phyloP scores from a whole-genome alignment of 2,329 filamentous ascomycete genomes.

The Plectosphaerella sp. region DNA sequence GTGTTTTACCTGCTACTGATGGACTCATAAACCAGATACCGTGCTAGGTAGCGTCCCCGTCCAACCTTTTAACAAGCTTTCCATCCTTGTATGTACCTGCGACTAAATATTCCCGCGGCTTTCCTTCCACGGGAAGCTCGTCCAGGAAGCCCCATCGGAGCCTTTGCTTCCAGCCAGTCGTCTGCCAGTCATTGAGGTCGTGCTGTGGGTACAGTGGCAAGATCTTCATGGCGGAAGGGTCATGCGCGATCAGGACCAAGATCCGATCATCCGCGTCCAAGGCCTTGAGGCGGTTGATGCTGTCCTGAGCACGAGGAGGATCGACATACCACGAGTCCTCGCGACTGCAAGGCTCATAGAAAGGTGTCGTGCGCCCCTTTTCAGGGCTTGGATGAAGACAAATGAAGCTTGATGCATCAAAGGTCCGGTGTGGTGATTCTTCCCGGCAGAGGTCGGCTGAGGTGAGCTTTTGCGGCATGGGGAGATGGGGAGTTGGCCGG shows the following conservation, averaged over 20 bases:
- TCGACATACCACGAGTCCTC: conserved; percentile 12
- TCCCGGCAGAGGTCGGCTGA: background rate
- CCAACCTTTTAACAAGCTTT: conserved; percentile 3
- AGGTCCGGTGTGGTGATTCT: background rate
- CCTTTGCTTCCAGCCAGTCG: conserved; percentile 1
- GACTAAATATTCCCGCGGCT: conserved; percentile 2
- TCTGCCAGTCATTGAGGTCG: conserved; percentile 2
- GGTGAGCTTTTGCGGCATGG: conserved; percentile 7
- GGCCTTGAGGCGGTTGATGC: conserved; percentile 4
- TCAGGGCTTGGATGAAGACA: background rate
- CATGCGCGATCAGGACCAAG: conserved; percentile 12
- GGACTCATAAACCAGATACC: background rate
- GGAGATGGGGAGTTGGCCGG: conserved; percentile 25
- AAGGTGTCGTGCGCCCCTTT: background rate
- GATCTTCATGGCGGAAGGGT: conserved; percentile 7
- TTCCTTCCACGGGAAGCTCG: conserved; percentile 2
- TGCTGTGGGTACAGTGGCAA: conserved; percentile 1
- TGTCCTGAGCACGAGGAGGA: conserved; percentile 6
- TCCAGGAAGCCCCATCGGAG: conserved; percentile 4
- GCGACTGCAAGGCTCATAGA: conserved; percentile 4
- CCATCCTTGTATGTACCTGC: conserved; percentile 5
- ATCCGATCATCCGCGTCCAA: conserved; percentile 10
- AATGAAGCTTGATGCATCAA: background rate
- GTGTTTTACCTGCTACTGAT: background rate
- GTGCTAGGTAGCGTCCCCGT: background rate